Base-by-base conservation (phyloP, 202 grass and related monocot genomes). In the Alloteropsis angusta region DNA sequence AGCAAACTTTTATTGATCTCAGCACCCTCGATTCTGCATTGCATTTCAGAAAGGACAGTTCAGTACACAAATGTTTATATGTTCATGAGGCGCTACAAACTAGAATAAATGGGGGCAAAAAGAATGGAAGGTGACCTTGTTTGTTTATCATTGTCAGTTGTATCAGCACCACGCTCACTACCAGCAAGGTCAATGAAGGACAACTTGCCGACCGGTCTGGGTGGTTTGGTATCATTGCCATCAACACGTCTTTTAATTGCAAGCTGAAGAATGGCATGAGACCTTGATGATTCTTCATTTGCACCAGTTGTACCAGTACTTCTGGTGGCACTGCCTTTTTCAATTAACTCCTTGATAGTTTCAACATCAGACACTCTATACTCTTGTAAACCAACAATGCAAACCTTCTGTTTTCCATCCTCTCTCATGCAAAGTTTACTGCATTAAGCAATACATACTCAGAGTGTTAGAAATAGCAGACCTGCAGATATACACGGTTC, bases 1-100 rank as follows among this genome's bases (percentile, higher is more conserved):
- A 99, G 88, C 83, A 99, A 90, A 84, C 96, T 99, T 95, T 99
- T 99, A 84, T 99, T 99, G 65, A 99, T 99, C 86, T 99, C 96
- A 53, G 96, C 96, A 46, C 96, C 96, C 88, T 99, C 96, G 66
- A 99, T 99, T 84, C 96, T 99, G 88, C 76, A 86, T 83, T 46
- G 26, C 17, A 75, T 65, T 71, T 70, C 46, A 60, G 34, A 76
- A 77, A 72, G 22, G 9, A 23, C 39, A 58, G 36, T 71, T 82
- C 17, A 72, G 43, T 61, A 71, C 21, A 68, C 7, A 86, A 53
- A 71, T 13, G 5, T 16, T 18, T 5, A 78, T 52, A 49, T 49
- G 65, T 37, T 82, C 38, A 23, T 21, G 21, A 35, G 32, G n/a
- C 42, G 38, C 25, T 23, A 22, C 35, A 46, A 68, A 52, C 53